A percentile compares a stretch with the other conserved stretches of the same genome.
Evolutionary conservation across 768 basidiomycete species (phyloP).

Genomic region (Leccinum rimulosum): DNA sequence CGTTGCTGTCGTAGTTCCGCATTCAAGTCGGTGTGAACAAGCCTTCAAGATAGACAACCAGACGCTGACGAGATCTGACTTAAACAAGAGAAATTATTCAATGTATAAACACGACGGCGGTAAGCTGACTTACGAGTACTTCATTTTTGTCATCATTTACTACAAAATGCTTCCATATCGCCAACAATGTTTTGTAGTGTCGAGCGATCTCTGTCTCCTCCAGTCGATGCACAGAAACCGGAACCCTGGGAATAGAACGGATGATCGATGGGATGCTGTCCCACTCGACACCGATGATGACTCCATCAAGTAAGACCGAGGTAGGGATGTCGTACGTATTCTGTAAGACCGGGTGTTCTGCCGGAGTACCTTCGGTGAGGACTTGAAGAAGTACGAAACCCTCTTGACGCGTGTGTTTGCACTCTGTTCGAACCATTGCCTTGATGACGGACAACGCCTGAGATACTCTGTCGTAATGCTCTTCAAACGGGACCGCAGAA

Average conservation of each 20-base stretch:
- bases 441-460: conserved; percentile 38
- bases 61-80: conserved; percentile 41
- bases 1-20: conserved; percentile 33
- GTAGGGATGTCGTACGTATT: conserved; percentile 27
- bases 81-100: conserved; percentile 4
- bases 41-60: conserved; percentile 61
- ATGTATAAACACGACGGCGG: background rate
- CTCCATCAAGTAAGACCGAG: conserved; percentile 44
- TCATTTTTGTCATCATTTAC: conserved; percentile 15
- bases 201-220: conserved; percentile 37
- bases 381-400: conserved; percentile 36
- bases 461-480: conserved; percentile 26
- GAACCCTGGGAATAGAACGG: conserved; percentile 25
- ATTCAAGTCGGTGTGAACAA: conserved; percentile 43
- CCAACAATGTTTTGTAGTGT: conserved; percentile 39
- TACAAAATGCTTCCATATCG: conserved; percentile 37
- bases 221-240: conserved; percentile 31
- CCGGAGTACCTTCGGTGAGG: conserved; percentile 30
- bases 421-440: conserved; percentile 35
- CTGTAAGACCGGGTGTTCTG: conserved; percentile 1
- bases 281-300: conserved; percentile 31
- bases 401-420: conserved; percentile 28
- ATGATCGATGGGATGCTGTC: conserved; percentile 28
- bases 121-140: conserved; percentile 25
- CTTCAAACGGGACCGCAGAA: background rate